Base-by-base conservation (phyloP, 2,329 filamentous ascomycete genomes). In the Gnomoniopsis smithogilvyi region DNA sequence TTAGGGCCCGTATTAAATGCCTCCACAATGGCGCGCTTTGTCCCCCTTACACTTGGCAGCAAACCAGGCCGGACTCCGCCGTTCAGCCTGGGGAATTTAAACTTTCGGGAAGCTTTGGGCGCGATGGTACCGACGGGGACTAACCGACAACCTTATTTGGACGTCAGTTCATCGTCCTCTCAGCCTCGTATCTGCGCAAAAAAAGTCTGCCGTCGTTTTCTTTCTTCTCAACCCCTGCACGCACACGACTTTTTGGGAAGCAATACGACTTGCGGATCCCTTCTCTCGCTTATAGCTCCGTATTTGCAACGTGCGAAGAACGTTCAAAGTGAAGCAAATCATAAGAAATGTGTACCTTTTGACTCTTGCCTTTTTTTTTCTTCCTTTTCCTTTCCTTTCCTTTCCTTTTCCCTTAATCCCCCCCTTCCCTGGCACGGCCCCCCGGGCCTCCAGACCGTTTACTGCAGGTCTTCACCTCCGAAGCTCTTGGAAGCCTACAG, bases 121-220 rank as follows among this genome's bases (percentile, higher is more conserved):
- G 51, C 34, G 55, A 61, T 58, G 55, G 59, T 43, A 52, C 57
- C 51, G 47, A 57, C 59, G 48, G 51, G 51, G 47, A 33, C 50
- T 45, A 56, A 58, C 55, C 55, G 46, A 55, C 59, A 61, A 61
- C 59, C 59, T 61, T 61, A 61, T 52, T 61, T 61, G 33, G 55
- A 61, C 59, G 59, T 58, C 59, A 61, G 30, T 33, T 26, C 54
- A 46, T 38, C n/a, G n/a, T 24, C 51, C n/a, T 51, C 33, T 54
- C 47, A 24, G 34, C 22, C 41, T n/a, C 46, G 6, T 19, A 15
- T 22, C 7, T n/a, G n/a, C n/a, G n/a, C n/a, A n/a, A n/a, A n/a
- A n/a, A n/a, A n/a, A n/a, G n/a, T 30, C 17, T 17, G 15, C 51
- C 19, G 10, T 34, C 33, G 7, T 36, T 14, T 36, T 36, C 33